Base-by-base conservation (phyloP, 805 yeast genomes). In the Martiniozyma abietophila region DNA sequence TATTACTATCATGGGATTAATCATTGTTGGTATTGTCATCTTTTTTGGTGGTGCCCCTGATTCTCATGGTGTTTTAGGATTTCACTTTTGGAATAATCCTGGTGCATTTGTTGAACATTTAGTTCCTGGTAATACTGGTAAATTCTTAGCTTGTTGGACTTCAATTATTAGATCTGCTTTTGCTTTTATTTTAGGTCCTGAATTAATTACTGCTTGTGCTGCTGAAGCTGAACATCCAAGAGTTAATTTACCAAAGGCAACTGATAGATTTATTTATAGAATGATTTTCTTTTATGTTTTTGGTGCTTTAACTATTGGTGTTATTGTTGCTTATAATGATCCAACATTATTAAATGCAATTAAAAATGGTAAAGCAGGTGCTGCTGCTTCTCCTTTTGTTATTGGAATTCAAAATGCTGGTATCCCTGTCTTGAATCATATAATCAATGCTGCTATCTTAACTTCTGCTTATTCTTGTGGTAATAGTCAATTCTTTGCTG, bases 371-470 rank as follows among this genome's bases (percentile, higher is more conserved):
- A 31, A 54, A 8, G 42, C 56, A 2, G 71, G 75, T 42, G 80
- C 80, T 18, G 67, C 76, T 20, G 76, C 78, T 12, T 74, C 80
- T 21, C 81, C 82, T 3, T 76, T 74, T 44, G 80, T 76, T 36
- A 67, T 76, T 47, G 81, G 79, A 30, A 74, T 71, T 47, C 68
- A 67, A 56, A 69, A 64, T 48, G 80, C 77, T 5, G 77, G 80
- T 32, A 67, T 74, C 30, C 63, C 59, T 17, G 77, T 69, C 6
- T 59, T 75, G 42, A 71, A 76, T 47, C 77, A 74, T 44, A 71
- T 76, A 42, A 65, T 76, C 47, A 76, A 76, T 47, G 82, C 71
- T 8, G 71, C 67, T 34, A 71, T 76, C 44, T 58, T 76, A 50
- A 63, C 76, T 4, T 74, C 80, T 29, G 80, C 80, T 9, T 60